Conservation (phyloP, 345 rosid genomes). For the Populus euphratica region DNA sequence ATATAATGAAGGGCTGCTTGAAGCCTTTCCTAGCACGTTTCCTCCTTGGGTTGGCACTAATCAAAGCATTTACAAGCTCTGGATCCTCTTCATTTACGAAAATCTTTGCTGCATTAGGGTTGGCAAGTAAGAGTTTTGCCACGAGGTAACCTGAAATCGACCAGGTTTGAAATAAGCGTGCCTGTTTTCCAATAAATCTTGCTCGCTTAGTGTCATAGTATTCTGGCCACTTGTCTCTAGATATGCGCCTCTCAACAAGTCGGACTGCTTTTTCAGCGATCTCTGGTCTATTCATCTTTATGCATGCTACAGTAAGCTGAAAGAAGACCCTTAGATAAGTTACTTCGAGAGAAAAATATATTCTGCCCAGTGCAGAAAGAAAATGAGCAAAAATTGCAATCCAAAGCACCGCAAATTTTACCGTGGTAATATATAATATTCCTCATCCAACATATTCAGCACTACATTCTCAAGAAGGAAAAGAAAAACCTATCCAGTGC, state of each 20-base stretch:
- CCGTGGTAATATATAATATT: too few species aligned
- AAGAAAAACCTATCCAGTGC: too few species aligned
- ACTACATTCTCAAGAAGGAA: too few species aligned
- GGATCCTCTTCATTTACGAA: conserved; percentile 67
- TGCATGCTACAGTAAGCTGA: conserved; percentile 80
- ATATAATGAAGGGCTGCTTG: conserved; percentile 15
- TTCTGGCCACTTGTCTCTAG: conserved; percentile 86
- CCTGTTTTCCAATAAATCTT: conserved; percentile 89
- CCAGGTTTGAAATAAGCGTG: conserved; percentile 80
- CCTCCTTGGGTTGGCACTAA: conserved; percentile 65
- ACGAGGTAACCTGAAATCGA: conserved; percentile 89
- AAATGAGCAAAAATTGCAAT: not conserved
- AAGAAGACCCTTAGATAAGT: conserved; percentile 8
- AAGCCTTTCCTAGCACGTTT: conserved; percentile 43
- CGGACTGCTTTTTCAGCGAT: conserved; percentile 70
- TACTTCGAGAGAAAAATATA: not conserved
- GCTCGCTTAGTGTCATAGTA: conserved; percentile 74
- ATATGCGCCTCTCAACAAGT: conserved; percentile 65
- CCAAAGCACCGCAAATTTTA: too few species aligned
- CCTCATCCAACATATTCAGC: too few species aligned
- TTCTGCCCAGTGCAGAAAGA: not conserved
- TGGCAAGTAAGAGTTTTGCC: conserved; percentile 68
- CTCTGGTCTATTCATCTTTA: conserved; percentile 84
- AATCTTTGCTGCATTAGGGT: conserved; percentile 61
- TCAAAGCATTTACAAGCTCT: conserved; percentile 59